Evolutionary conservation across 495 filamentous ascomycete genomes (phyloP), one percentile per base, ranked within the genome.

Genomic region (Daldinia decipiens): DNA sequence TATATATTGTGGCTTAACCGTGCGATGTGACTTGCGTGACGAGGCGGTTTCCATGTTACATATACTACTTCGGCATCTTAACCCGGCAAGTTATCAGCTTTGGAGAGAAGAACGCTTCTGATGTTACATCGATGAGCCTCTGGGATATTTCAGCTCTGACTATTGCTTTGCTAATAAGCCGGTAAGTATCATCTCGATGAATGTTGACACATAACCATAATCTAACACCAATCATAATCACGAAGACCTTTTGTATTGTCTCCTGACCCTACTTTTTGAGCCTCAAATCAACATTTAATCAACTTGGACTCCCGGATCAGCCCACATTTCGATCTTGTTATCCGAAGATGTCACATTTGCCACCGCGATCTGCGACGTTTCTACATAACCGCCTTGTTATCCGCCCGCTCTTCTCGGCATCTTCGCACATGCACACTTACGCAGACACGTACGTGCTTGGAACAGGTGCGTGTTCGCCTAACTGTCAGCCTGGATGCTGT

Each of bases 261-360:
- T 50, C 50, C 36, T 27, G 47, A 60, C 34, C 38, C 36, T 60
- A n/a, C 54, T 24, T 26, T 62, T 67, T 27, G n/a, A 56, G 65
- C 65, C 57, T 55, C 50, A 62, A 24, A 38, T 38, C 9, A 61
- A 38, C 12, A 1, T 36, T 61, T 55, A 55, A 61, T 55, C 15
- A 54, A 53, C 21, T 11, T 17, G 57, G 56, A 40, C 65, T 45
- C 43, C 39, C 57, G 11, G 15, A 67, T 67, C 57, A 61, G 50
- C 38, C 26, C 51, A 61, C 21, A 15, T 26, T 17, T 2, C 43
- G 15, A 17, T 15, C 24, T 57, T 4, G 19, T 7, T 19, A 0
- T 32, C 32, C 54, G 27, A 29, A 13, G 6, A 4, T 32, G 17
- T 67, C 36, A 13, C 13, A 68, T 62, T 68, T 51, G 65, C 65